phyloP scores from a whole-genome alignment of 768 basidiomycete species.

The Dentipellis sp. region DNA sequence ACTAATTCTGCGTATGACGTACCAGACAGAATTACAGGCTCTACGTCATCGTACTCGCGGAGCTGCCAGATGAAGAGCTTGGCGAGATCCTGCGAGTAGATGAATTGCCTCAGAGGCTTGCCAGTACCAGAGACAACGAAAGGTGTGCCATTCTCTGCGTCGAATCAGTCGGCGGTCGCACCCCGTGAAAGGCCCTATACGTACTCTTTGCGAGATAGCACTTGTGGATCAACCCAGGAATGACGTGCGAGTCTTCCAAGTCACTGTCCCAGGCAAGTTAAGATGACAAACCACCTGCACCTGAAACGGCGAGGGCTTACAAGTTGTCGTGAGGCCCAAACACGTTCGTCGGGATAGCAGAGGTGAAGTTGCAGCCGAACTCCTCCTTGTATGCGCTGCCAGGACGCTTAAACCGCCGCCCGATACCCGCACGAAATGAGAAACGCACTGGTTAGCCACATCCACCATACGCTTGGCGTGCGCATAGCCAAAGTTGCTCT shows the following conservation, averaged over 20 bases:
- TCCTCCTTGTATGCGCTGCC: constrained; percentile 90
- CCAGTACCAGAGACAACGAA: constrained; percentile 85
- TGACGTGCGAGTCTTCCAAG: constrained; percentile 86
- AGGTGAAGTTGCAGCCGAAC: constrained; percentile 90
- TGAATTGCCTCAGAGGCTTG: constrained; percentile 90
- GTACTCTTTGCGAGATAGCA: constrained; percentile 86
- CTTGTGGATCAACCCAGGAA: constrained; percentile 89
- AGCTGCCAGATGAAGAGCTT: constrained; percentile 92
- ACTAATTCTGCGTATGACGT: constrained; percentile 5
- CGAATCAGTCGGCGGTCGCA: background rate
- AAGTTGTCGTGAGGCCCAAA: constrained; percentile 95
- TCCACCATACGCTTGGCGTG: constrained; percentile 95
- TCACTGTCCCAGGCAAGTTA: constrained; percentile 39
- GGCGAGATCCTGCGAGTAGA: constrained; percentile 92
- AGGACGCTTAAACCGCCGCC: background rate
- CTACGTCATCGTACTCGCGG: constrained; percentile 84
- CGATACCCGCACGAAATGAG: background rate
- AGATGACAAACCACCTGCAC: background rate
- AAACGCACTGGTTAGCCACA: constrained; percentile 76
- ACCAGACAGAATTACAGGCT: constrained; percentile 90
- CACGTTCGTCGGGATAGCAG: constrained; percentile 96
- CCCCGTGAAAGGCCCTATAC: constrained; percentile 13
- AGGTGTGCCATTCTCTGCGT: constrained; percentile 66
- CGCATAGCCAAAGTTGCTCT: constrained; percentile 94
- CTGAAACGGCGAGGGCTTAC: constrained; percentile 28